Evolutionary conservation across 2,329 filamentous ascomycete genomes (phyloP), one percentile per base, ranked within the genome.

Genomic region (Fusarium tanahbumbuense): DNA sequence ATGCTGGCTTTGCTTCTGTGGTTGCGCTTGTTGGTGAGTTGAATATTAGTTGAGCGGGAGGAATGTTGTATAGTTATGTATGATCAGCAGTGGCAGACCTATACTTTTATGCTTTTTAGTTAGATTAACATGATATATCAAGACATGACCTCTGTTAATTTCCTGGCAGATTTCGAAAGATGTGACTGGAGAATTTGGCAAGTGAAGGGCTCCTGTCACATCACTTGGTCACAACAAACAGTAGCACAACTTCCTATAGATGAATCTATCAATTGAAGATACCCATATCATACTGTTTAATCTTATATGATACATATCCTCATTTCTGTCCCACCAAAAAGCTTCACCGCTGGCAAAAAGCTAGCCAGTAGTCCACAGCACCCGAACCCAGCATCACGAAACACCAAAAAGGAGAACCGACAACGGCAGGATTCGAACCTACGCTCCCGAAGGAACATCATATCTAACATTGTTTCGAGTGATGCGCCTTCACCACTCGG

Each of bases 1-100:
- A 71, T 28, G 68, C 68, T 3, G 68, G 68, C 1, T 71, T 71
- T 34, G 68, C 68, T 23, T 71, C 68, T 23, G 56, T 71, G 15
- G 68, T 71, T 12, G 68, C 68, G 10, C 64, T 71, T 22, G 68
- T 71, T 11, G 68, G 68, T 5, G 68, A 71, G 20, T 48, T 65
- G 6, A 69, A 71, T 10, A 55, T 69, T 10, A 52, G 56, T 20
- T 66, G 34, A 47, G 5, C 11, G 12, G 27, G 27, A 12, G 27
- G 27, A 12, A 28, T 28, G 27, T 1, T 28, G 5, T 28, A 28
- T 2, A 28, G 27, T 28, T 28, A 6, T 28, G 10, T 28, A 28
- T 28, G 11, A 28, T 28, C 27, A 28, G 2, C 10, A 28, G 27
- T 28, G 27, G 11, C 27, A 28, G 27, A 6, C 27, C 10, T 28